These are phyloP conservation scores for Populus hybrid DNA, from an alignment of 441 rosid genomes.

Conservation along the genomic window DNA sequence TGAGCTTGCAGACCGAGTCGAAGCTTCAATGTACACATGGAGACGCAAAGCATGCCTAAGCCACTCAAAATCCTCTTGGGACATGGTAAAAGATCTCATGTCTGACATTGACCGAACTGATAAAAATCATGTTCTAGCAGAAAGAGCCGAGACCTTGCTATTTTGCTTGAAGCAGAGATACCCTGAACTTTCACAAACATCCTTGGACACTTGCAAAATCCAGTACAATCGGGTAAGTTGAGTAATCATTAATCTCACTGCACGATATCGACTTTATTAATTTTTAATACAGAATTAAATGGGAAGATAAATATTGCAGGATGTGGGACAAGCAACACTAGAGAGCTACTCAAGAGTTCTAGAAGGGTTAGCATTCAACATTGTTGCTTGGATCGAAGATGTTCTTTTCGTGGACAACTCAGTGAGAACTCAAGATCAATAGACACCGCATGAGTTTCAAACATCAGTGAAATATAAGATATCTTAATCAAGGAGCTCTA, in stretches of 20 bases:
- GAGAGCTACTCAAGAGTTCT: slow-evolving; percentile 95
- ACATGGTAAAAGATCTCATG: slow-evolving; percentile 82
- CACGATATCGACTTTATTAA: not conserved
- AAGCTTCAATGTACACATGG: slow-evolving; percentile 84
- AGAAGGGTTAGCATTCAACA: too few species aligned
- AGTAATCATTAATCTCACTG: not conserved
- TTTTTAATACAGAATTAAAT: not conserved
- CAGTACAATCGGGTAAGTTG: slow-evolving; percentile 76
- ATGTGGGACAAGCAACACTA: slow-evolving; percentile 83
- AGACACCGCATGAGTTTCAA: not conserved
- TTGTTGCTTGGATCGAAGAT: slow-evolving; percentile 94
- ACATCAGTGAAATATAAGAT: not conserved
- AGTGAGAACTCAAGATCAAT: slow-evolving; percentile 44
- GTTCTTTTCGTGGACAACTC: slow-evolving; percentile 76
- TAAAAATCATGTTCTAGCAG: slow-evolving; percentile 73
- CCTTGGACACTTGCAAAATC: slow-evolving; percentile 90
- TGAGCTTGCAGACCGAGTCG: slow-evolving; percentile 92
- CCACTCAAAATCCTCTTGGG: slow-evolving; percentile 82
- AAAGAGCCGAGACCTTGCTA: slow-evolving; percentile 82
- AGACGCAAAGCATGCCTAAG: slow-evolving; percentile 53
- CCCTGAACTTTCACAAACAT: slow-evolving; percentile 90
- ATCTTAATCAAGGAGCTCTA: slow-evolving; percentile 17
- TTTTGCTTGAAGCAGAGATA: slow-evolving; percentile 82
- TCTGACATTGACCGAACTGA: slow-evolving; percentile 65
- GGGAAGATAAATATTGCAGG: slow-evolving; percentile 43